phyloP scores from a whole-genome alignment of 148 eudicot species.

The Tetragonia tetragonoides region DNA sequence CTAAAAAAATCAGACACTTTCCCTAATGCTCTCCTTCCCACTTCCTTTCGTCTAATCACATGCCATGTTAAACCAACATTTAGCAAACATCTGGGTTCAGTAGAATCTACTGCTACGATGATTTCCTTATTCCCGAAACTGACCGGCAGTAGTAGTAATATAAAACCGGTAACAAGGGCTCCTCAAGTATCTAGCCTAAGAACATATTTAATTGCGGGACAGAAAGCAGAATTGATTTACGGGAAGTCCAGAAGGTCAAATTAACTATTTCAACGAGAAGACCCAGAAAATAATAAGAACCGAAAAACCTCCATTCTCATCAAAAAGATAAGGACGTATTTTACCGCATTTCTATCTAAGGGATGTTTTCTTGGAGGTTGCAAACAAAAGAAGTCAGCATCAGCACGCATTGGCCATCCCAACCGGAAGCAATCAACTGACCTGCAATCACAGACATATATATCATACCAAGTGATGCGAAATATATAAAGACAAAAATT shows the following conservation, averaged over 20 bases:
- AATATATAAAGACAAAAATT: not conserved
- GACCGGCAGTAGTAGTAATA: too few species aligned
- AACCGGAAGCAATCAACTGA: conserved; percentile 91
- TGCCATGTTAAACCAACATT: too few species aligned
- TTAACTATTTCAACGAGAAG: not conserved
- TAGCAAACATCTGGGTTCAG: too few species aligned
- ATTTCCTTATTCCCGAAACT: too few species aligned
- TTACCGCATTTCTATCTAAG: conserved; percentile 64
- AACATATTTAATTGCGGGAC: not conserved
- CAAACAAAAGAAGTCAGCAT: conserved; percentile 79
- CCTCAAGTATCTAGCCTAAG: not conserved
- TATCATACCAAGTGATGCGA: not conserved
- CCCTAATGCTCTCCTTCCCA: too few species aligned
- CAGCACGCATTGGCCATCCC: conserved; percentile 99
- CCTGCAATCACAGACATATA: conserved; percentile 42
- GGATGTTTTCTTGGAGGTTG: conserved; percentile 34
- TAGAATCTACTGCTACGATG: too few species aligned
- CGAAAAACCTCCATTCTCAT: not conserved
- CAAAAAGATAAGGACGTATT: not conserved
- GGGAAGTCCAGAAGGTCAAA: not conserved
- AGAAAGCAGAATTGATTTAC: not conserved
- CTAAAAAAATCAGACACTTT: too few species aligned
- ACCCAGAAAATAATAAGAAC: not conserved
- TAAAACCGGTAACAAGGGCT: not conserved
- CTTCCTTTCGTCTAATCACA: too few species aligned